These are phyloP conservation scores for Crithidia bombi DNA, from an alignment of 208 protist genomes.

Conservation along the genomic window DNA sequence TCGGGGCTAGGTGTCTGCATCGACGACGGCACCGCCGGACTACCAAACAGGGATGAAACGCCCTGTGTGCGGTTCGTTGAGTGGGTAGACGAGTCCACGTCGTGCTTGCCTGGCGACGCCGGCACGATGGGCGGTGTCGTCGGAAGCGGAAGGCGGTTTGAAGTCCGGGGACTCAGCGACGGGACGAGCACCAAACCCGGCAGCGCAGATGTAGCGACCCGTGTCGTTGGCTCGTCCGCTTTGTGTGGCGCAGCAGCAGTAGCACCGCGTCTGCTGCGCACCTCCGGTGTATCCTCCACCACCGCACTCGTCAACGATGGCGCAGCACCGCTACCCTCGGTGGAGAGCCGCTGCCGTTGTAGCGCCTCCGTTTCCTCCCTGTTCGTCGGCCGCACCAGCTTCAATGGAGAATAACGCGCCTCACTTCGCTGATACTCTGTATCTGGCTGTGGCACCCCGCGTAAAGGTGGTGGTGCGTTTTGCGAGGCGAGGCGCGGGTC, in stretches of 20 bases:
- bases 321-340: background rate
- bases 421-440: too few relatives aligned
- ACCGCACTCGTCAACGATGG: background rate
- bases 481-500: too few relatives aligned
- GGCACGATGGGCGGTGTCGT: background rate
- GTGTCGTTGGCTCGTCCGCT: too few relatives aligned
- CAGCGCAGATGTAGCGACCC: background rate
- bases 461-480: too few relatives aligned
- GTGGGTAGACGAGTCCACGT: background rate
- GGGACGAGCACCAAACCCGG: background rate
- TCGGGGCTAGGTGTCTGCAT: background rate
- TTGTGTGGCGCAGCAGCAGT: background rate
- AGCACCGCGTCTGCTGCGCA: background rate
- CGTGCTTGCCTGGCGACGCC: background rate
- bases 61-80: slow-evolving; percentile 5
- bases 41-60: background rate
- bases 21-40: background rate
- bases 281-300: too few relatives aligned
- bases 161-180: background rate
- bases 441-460: too few relatives aligned
- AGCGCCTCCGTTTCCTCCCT: background rate
- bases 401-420: too few relatives aligned
- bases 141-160: background rate
- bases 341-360: background rate
- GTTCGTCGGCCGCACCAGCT: too few relatives aligned